Percentiles rank a stretch among this genome's conserved stretches.
These are phyloP conservation scores for Pichia sp. DNA, from an alignment of 1,139 yeast genomes.

Conservation along the genomic window DNA sequence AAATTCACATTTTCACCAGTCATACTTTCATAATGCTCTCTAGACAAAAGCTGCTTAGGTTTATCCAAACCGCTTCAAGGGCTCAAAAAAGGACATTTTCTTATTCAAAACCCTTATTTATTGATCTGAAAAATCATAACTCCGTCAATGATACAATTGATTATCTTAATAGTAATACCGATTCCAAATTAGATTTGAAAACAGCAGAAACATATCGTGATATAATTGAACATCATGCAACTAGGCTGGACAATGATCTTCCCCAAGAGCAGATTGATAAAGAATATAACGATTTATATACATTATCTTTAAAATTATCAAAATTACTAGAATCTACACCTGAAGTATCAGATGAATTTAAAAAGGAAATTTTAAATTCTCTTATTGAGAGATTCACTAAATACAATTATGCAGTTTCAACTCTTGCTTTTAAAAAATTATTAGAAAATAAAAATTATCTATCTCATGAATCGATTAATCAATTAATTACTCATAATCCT, in stretches of 20 bases:
- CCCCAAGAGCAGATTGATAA: conserved; percentile 2
- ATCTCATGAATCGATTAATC: conserved; percentile 13
- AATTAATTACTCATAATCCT: conserved; percentile 28
- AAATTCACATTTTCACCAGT: too few relatives aligned
- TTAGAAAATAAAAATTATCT: conserved; percentile 8
- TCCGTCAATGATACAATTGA: conserved; percentile 3
- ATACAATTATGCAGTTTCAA: conserved; percentile 24
- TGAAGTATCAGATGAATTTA: conserved; percentile 9
- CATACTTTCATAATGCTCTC: too few relatives aligned
- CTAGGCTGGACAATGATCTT: conserved; percentile 1
- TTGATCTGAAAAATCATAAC: conserved; percentile 5
- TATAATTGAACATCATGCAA: conserved; percentile 15
- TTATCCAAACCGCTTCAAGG: too few relatives aligned
- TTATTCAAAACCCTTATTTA: not conserved
- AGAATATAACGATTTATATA: conserved; percentile 15
- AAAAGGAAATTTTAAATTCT: conserved; percentile 14
- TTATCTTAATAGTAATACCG: conserved; percentile 1
- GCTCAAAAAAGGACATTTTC: conserved; percentile 1
- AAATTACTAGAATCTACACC: conserved; percentile 11
- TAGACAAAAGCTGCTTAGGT: too few relatives aligned
- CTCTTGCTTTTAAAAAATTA: conserved; percentile 18
- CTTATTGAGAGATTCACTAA: conserved; percentile 22
- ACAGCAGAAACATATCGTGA: conserved; percentile 3
- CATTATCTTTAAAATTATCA: conserved; percentile 11
- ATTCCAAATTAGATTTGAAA: conserved; percentile 5